Conservation (phyloP, 257 asterid genomes). For the Solanum dulcamara region DNA sequence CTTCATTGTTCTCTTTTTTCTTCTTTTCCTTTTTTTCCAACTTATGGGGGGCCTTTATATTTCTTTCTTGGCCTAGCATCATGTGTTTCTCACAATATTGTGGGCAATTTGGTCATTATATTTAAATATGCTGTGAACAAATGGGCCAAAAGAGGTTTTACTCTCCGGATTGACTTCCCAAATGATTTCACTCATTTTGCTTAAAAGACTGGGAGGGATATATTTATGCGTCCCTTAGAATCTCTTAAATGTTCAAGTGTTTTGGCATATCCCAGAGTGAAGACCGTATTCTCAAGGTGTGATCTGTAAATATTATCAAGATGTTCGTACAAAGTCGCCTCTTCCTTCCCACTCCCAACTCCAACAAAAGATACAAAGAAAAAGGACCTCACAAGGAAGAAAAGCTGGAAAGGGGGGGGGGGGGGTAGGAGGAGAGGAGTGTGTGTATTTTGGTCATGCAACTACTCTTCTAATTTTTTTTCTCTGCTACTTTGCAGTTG, state of each 20-base stretch:
- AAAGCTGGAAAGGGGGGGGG: not conserved
- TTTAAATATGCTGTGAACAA: not conserved
- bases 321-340: not conserved
- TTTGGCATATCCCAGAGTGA: not conserved
- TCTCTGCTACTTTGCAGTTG: conserved; percentile 39
- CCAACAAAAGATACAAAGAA: not conserved
- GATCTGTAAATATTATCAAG: not conserved
- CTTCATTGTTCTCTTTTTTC: not conserved
- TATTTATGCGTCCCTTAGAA: not conserved
- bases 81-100: not conserved
- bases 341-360: not conserved
- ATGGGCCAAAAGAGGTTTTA: not conserved
- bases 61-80: not conserved
- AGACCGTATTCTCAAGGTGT: not conserved
- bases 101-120: not conserved
- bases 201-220: not conserved
- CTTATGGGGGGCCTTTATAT: not conserved
- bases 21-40: not conserved
- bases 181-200: not conserved
- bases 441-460: not conserved
- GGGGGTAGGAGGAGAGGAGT: not conserved
- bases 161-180: not conserved
- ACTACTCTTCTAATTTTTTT: not conserved
- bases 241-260: not conserved
- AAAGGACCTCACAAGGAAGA: not conserved